These are phyloP conservation scores for Colletotrichum sojae DNA, from an alignment of 2,329 filamentous ascomycete genomes.

Conservation along the genomic window DNA sequence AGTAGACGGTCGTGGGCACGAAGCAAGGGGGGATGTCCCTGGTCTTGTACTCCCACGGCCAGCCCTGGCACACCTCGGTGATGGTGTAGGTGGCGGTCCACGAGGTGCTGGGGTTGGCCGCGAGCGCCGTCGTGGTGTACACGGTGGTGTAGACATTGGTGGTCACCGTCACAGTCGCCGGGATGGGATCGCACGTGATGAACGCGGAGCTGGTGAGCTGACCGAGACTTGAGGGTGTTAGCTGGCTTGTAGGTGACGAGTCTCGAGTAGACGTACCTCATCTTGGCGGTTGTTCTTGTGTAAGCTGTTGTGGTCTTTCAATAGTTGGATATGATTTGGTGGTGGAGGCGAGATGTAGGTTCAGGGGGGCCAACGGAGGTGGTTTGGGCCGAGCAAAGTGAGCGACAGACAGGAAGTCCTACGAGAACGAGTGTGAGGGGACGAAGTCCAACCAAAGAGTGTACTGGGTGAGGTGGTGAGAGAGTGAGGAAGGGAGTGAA, in stretches of 20 bases:
- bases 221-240: constrained; percentile 46
- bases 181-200: constrained; percentile 47
- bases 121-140: constrained; percentile 54
- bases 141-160: constrained; percentile 51
- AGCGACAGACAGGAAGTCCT: constrained; percentile 24
- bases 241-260: background rate
- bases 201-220: constrained; percentile 49
- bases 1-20: constrained; percentile 54
- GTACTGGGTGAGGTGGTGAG: constrained; percentile 4
- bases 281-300: constrained; percentile 33
- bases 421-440: constrained; percentile 29
- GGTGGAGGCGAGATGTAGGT: background rate
- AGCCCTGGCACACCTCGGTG: constrained; percentile 52
- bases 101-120: constrained; percentile 54
- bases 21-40: constrained; percentile 54
- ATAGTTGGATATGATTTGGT: too few relatives aligned
- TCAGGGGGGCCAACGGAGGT: background rate
- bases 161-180: constrained; percentile 44
- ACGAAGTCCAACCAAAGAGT: constrained; percentile 23
- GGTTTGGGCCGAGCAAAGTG: constrained; percentile 29
- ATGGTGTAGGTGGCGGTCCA: constrained; percentile 60
- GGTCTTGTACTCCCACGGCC: constrained; percentile 47
- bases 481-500: background rate
- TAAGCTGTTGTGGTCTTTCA: background rate
- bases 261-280: constrained; percentile 35